A percentile compares a stretch with the other conserved stretches of the same genome.
Evolutionary conservation across 2,329 filamentous ascomycete species (phyloP).

Genomic region (Shiraia bambusicola): DNA sequence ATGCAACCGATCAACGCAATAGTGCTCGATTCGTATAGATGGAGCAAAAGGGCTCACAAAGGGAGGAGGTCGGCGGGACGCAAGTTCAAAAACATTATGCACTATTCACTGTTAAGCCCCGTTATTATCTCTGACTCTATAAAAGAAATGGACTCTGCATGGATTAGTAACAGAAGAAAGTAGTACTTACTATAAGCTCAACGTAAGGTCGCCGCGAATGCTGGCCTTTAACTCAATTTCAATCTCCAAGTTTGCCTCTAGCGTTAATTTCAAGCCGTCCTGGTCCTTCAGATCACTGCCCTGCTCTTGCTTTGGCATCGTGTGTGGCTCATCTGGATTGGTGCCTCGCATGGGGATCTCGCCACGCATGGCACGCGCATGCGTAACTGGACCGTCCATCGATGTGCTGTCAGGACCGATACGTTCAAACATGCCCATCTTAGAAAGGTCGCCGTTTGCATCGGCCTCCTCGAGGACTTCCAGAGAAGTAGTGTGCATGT

Average conservation of each 20-base stretch:
- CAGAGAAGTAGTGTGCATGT: conserved; percentile 54
- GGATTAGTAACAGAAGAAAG: conserved; percentile 11
- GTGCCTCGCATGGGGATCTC: conserved; percentile 57
- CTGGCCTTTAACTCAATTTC: conserved; percentile 84
- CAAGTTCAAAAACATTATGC: conserved; percentile 13
- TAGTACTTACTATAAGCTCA: conserved; percentile 70
- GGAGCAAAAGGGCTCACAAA: neutral
- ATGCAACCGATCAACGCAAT: conserved; percentile 3
- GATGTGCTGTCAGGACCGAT: conserved; percentile 58
- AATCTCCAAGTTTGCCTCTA: conserved; percentile 79
- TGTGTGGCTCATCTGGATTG: conserved; percentile 53
- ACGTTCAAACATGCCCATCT: conserved; percentile 56
- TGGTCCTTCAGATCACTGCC: conserved; percentile 51
- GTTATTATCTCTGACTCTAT: conserved; percentile 14
- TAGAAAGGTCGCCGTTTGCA: conserved; percentile 50
- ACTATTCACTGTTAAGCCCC: conserved; percentile 28
- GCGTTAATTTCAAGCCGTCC: conserved; percentile 69
- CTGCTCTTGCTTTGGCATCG: conserved; percentile 47
- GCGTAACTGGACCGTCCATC: conserved; percentile 59
- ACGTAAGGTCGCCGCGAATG: conserved; percentile 79
- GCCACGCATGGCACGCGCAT: conserved; percentile 55
- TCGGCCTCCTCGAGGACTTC: conserved; percentile 55
- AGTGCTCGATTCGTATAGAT: conserved; percentile 5
- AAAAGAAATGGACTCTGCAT: conserved; percentile 1
- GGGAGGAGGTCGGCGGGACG: conserved; percentile 6